Evolutionary conservation across 306 rosid species (phyloP), one percentile per base, ranked within the genome.

Genomic region (Quercus mongolica): DNA sequence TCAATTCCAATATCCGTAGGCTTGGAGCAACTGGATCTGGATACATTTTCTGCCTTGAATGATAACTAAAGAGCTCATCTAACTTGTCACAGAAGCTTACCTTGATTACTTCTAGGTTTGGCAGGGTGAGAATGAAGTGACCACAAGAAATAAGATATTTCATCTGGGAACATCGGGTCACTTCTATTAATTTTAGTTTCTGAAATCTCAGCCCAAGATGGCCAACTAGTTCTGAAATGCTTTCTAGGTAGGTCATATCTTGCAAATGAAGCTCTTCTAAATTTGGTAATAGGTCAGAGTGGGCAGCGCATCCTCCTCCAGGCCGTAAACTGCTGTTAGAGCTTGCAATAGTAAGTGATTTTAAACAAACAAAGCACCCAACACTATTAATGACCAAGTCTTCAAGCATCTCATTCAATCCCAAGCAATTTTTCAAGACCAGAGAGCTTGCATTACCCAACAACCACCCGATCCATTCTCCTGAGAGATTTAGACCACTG

Each of bases 201-300:
- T 23, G 57, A 38, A 79, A 79, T n/a, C 67, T n/a, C 0, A 79
- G 57, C 54, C 83, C 78, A 6, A 79, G 83, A 63, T 73, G 74
- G 46, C 78, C 68, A 46, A 62, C 78, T 5, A 79, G 13, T 75
- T 79, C 68, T 38, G 78, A 79, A 65, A 79, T 54, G 73, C 78
- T 79, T 57, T 25, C 72, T 2, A 71, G 75, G 21, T 51, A 35
- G 19, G 71, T 49, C n/a, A 78, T 69, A 12, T 44, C 31, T 5
- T 46, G 52, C 33, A 78, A 25, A 26, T 28, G 76, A 65, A 78
- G 70, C 28, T 78, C 63, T 62, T 78, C 82, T 3, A 78, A 35
- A 63, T 78, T 69, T 15, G 81, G 81, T 15, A 78, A 55, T 28
- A 78, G 51, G 58, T 78, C 75, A 17, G 19, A 78, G 5, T 54